Conservation (phyloP, 768 basidiomycete genomes). For the Kwoniella bestiolae region DNA sequence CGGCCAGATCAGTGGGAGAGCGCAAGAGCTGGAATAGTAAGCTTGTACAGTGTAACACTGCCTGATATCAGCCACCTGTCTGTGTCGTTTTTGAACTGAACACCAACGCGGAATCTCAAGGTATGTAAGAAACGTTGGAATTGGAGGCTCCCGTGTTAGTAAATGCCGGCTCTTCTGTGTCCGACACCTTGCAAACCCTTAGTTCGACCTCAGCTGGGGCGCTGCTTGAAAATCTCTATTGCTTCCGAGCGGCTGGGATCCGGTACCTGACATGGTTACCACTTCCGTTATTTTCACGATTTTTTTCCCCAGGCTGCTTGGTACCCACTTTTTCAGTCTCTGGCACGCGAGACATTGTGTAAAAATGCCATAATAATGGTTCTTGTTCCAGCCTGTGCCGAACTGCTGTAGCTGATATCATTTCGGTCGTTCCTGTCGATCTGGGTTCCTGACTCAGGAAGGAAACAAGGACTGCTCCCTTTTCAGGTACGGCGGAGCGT, state of each 20-base stretch:
- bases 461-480: background rate
- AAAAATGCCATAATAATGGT: background rate
- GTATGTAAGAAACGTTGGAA: no score
- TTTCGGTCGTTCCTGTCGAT: slow-evolving; percentile 6
- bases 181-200: no score
- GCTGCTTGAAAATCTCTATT: background rate
- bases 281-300: background rate
- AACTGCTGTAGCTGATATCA: background rate
- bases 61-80: background rate
- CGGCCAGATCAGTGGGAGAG: no score
- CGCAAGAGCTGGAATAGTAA: background rate
- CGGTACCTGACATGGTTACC: background rate
- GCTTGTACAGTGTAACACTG: background rate
- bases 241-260: slow-evolving; percentile 7
- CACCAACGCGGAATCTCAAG: no score
- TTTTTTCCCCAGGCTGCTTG: background rate
- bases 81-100: no score
- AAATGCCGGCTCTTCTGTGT: no score
- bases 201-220: no score
- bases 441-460: slow-evolving; percentile 5
- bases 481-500: background rate
- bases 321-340: background rate
- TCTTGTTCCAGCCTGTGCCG: background rate
- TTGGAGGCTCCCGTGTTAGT: no score
- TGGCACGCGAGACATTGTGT: slow-evolving; percentile 6